These are phyloP conservation scores for Setaria viridis DNA, from an alignment of 202 grass and related monocot genomes.

Conservation along the genomic window DNA sequence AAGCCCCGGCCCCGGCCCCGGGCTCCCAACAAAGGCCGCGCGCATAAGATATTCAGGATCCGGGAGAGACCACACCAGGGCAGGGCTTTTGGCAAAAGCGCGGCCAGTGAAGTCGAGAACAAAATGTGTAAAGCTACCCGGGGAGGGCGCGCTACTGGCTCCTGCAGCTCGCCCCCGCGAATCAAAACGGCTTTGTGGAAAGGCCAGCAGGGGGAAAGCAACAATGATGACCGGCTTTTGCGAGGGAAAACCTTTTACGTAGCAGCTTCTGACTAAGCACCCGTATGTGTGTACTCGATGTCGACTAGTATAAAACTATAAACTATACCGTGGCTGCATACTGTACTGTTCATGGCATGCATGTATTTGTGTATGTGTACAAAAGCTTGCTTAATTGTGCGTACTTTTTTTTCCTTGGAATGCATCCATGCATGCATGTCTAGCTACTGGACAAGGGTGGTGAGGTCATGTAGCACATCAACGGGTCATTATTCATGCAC, in stretches of 20 bases:
- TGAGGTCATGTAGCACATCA: neutral
- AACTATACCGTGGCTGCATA: neutral
- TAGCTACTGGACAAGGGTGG: conserved; percentile 1
- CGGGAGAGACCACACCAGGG: conserved; percentile 47
- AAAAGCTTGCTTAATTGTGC: no score
- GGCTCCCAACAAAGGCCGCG: conserved; percentile 35
- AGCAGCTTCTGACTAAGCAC: conserved; percentile 29
- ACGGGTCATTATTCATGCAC: neutral
- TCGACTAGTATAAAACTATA: no score
- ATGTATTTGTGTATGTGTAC: neutral
- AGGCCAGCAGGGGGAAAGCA: conserved; percentile 48
- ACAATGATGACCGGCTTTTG: conserved; percentile 49
- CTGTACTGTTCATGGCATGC: conserved; percentile 24
- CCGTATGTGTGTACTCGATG: neutral
- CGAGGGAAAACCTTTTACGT: conserved; percentile 24
- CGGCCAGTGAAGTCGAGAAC: conserved; percentile 45
- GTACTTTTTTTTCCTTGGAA: neutral
- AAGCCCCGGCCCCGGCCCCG: neutral
- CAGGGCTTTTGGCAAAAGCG: conserved; percentile 42
- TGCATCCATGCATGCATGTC: neutral
- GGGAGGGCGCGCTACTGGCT: neutral
- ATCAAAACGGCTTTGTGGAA: conserved; percentile 66
- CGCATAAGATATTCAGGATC: conserved; percentile 67
- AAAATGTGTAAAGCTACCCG: conserved; percentile 44
- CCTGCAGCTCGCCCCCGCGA: conserved; percentile 6